phyloP scores from a whole-genome alignment of 148 eudicot genomes.

The Vaccinium corymbosum region DNA sequence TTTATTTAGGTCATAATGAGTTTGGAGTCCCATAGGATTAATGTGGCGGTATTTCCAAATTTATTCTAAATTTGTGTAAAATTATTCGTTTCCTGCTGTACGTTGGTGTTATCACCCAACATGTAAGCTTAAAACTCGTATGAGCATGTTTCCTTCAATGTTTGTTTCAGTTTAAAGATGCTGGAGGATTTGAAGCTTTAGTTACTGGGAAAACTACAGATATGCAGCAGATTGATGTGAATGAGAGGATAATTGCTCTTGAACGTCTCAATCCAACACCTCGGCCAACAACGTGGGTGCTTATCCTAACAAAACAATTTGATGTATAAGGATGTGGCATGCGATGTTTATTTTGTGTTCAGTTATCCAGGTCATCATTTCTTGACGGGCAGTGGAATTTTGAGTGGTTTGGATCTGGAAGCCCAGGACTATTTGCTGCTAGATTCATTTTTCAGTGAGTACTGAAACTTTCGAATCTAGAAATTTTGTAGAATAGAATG shows the following conservation, averaged over 20 bases:
- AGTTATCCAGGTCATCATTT: slow-evolving; percentile 87
- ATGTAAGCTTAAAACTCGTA: neutral
- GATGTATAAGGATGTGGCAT: slow-evolving; percentile 14
- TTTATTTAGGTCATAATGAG: neutral
- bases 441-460: slow-evolving; percentile 60
- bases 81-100: neutral
- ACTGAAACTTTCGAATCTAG: slow-evolving; percentile 12
- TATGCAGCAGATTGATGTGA: slow-evolving; percentile 77
- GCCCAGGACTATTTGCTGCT: slow-evolving; percentile 60
- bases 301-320: slow-evolving; percentile 23
- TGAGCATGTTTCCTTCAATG: slow-evolving; percentile 3
- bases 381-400: slow-evolving; percentile 88
- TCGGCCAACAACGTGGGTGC: slow-evolving; percentile 95
- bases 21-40: neutral
- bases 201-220: slow-evolving; percentile 69
- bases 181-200: slow-evolving; percentile 82
- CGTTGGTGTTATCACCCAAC: slow-evolving; percentile 5
- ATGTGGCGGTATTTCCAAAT: neutral
- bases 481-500: too few relatives aligned
- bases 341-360: slow-evolving; percentile 37
- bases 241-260: slow-evolving; percentile 78
- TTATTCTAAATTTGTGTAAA: neutral
- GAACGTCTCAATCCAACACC: slow-evolving; percentile 92
- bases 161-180: slow-evolving; percentile 67
- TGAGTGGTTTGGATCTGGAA: slow-evolving; percentile 82